Percentiles rank a stretch among this genome's conserved stretches.
Evolutionary conservation across 164 flowering plant species (phyloP).

Genomic region (Magnolia kwangsiensis): DNA sequence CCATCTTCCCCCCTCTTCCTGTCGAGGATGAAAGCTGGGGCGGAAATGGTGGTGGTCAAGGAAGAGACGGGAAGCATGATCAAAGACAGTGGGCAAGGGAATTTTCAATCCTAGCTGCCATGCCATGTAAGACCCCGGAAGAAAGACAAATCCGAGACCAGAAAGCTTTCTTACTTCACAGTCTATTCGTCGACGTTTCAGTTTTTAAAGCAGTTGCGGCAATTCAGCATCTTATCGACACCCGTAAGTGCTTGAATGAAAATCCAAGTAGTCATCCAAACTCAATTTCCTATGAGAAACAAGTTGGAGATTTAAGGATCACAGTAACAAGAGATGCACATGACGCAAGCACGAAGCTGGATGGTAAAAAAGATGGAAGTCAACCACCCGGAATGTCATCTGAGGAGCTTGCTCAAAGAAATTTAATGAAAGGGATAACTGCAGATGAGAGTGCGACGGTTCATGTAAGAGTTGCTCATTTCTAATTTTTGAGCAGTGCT

Average conservation of each 20-base stretch:
- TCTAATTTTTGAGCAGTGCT: conserved; percentile 7
- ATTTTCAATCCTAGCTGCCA: conserved; percentile 69
- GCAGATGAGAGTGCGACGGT: conserved; percentile 95
- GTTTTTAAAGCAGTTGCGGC: conserved; percentile 71
- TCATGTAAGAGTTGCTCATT: conserved; percentile 51
- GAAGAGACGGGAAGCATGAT: conserved; percentile 70
- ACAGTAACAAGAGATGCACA: conserved; percentile 58
- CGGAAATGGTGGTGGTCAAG: conserved; percentile 90
- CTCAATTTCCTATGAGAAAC: conserved; percentile 44
- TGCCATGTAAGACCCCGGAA: conserved; percentile 90
- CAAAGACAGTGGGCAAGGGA: conserved; percentile 69
- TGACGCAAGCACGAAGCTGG: conserved; percentile 71
- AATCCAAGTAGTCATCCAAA: conserved; percentile 15
- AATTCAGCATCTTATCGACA: conserved; percentile 42
- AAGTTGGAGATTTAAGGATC: conserved; percentile 67
- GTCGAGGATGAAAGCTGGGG: conserved; percentile 93
- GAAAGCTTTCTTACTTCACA: conserved; percentile 85
- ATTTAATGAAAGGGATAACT: conserved; percentile 88
- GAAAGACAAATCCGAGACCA: conserved; percentile 88
- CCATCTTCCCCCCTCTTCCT: conserved; percentile 71
- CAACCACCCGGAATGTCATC: conserved; percentile 50
- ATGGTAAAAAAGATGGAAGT: conserved; percentile 72
- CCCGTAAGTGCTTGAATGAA: conserved; percentile 18
- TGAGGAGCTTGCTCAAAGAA: conserved; percentile 65
- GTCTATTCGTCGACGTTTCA: conserved; percentile 87